Base-by-base conservation (phyloP, 116 monocot species). In the Posidonia oceanica region DNA sequence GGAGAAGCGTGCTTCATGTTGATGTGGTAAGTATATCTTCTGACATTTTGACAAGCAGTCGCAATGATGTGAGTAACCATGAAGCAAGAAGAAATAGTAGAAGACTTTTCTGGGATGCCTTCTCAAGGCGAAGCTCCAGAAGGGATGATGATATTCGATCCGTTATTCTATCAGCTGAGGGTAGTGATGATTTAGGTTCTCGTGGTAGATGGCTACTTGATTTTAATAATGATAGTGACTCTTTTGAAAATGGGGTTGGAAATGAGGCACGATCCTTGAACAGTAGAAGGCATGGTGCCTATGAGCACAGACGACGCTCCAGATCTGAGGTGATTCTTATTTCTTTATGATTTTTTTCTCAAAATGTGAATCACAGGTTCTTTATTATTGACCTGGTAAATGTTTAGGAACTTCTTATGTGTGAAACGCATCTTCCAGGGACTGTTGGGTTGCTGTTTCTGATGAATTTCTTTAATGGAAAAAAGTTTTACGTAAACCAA, bases 71-170 rank as follows among this genome's bases (percentile, higher is more conserved):
- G 61, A 81, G 60, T 54, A 61, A 17, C 60, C 78, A 53, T 74
- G 80, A 78, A 52, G 65, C 69, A 53, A 82, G 83, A 67, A 83
- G 80, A 61, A 82, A 74, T 56, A 76, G 72, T 70, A 88, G 92
- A 78, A 86, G 88, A 68, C 48, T 83, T 61, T 80, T 84, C 54
- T 83, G 83, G 88, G 85, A 92, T 77, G 66, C 86, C 20, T 80
- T 92, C 59, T 86, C 85, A 56, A 80, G 92, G 66, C 83, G 59
- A 29, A 81, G 76, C 71, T 76, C 79, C 37, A 75, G 79, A 71
- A 72, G 80, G 61, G 72, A 61, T 69, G 54, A 66, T 75, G 73
- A 79, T 22, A 60, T 72, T 40, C 52, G 64, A 40, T 36, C 76
- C 15, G 22, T 78, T 69, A 22, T 81, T 39, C 74, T 71, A 14